Conservation (phyloP, 2,329 filamentous ascomycete species). For the Aspergillus vadensis region DNA sequence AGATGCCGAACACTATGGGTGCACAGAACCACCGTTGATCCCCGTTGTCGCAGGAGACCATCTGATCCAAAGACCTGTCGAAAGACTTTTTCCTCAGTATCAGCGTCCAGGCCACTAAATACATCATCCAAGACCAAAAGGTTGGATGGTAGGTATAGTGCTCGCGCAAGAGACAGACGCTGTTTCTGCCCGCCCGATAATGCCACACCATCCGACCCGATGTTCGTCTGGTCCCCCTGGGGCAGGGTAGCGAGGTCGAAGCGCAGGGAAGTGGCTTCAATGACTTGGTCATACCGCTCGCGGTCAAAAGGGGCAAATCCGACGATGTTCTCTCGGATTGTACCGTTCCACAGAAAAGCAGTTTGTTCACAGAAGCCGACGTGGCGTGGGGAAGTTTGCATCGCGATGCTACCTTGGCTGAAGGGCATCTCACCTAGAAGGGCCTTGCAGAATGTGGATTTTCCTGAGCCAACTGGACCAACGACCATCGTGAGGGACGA, state of each 20-base stretch:
- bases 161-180: not conserved
- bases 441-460: constrained; percentile 16
- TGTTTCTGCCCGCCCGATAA: constrained; percentile 1
- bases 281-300: constrained; percentile 29
- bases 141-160: not conserved
- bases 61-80: not conserved
- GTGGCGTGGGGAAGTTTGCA: not conserved
- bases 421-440: constrained; percentile 21
- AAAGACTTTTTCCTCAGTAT: not conserved
- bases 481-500: constrained; percentile 25
- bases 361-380: constrained; percentile 17
- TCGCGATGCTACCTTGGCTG: not conserved
- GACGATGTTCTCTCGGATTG: constrained; percentile 25
- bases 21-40: not conserved
- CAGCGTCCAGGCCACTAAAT: not conserved
- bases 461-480: constrained; percentile 29
- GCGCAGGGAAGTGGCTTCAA: not conserved
- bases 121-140: not conserved
- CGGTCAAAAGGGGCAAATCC: constrained; percentile 20
- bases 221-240: not conserved
- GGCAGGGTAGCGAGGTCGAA: not conserved
- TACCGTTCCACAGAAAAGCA: constrained; percentile 19
- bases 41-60: not conserved
- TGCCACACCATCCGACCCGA: not conserved
- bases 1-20: not conserved